Evolutionary conservation across 306 rosid species (phyloP), one percentile per base, ranked within the genome.

Genomic region (Carpinus fangiana): DNA sequence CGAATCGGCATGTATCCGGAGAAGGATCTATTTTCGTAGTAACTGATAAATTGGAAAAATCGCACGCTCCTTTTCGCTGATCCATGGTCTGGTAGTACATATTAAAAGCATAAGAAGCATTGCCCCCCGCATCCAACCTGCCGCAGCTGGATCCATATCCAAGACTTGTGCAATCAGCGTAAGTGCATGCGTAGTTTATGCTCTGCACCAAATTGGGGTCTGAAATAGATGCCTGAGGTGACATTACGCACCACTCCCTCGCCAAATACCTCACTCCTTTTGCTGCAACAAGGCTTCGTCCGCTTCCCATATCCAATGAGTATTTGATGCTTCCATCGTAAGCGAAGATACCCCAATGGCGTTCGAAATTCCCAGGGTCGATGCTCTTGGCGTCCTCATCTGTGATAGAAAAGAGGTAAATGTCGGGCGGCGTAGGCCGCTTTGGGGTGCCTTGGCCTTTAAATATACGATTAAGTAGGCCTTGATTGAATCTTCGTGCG

Each of bases 51-150:
- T 82, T 87, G 0, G 84, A 81, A 61, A 96, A 96, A 0, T 84
- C 5, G 14, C 99, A 96, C 0, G 97, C 83, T 75, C 71, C 93
- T 73, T 85, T 89, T 4, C 84, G 34, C 54, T 96, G 99, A 83
- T 96, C 79, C 92, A 80, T 77, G 20, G 92, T 88, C 57, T 96
- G 99, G 75, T 80, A 93, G 67, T 96, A 96, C 78, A 73, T 67
- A 67, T 96, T 96, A 70, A 93, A 96, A 70, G 99, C 99, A 76
- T 93, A 96, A 0, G 99, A 96, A 77, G 86, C 98, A 64, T 96
- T 96, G 18, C 71, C 73, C 56, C 41, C 77, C n/a, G 84, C 60
- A 70, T 93, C 99, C 5, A 96, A 78, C 6, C 71, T 74, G 23
- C 89, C 89, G 77, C 99, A 96, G 23, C 96, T 93, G 0, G 93